Evolutionary conservation across 202 grass and related monocot species (phyloP).

Genomic region (Hordeum pubiflorum): DNA sequence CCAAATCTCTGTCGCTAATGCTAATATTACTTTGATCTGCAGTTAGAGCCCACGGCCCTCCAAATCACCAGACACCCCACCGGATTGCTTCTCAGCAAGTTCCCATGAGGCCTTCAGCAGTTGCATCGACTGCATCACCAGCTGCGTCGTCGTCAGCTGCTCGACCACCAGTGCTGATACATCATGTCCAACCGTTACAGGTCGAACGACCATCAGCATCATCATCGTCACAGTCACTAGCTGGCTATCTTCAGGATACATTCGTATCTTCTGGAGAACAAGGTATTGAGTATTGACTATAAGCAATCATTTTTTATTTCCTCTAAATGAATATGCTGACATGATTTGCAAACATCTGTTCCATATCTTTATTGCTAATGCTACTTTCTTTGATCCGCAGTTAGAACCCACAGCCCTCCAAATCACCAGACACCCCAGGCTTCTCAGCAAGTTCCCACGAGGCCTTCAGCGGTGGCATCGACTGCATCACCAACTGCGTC

Average conservation of each 20-base stretch:
- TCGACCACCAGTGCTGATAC: slow-evolving; percentile 13
- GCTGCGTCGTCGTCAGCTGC: background rate
- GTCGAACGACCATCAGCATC: slow-evolving; percentile 18
- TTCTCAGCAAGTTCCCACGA: slow-evolving; percentile 31
- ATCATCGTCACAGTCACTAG: slow-evolving; percentile 3
- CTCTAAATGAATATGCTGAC: background rate
- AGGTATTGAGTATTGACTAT: slow-evolving; percentile 8
- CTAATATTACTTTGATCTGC: slow-evolving; percentile 18
- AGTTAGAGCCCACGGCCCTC: slow-evolving; percentile 24
- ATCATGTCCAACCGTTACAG: slow-evolving; percentile 14
- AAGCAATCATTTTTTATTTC: background rate
- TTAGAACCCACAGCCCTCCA: slow-evolving; percentile 19
- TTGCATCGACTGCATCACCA: background rate
- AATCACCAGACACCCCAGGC: slow-evolving; percentile 19
- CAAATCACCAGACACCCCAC: slow-evolving; percentile 18
- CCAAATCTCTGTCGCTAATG: background rate
- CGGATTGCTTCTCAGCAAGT: slow-evolving; percentile 29
- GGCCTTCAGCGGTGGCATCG: background rate
- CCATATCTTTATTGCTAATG: background rate
- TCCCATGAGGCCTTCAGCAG: background rate
- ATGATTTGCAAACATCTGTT: background rate
- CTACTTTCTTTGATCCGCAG: slow-evolving; percentile 24
- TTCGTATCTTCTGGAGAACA: slow-evolving; percentile 6
- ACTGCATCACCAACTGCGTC: background rate
- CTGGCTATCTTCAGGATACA: background rate